Evolutionary conservation across 1,139 yeast species (phyloP).

Genomic region (Magnusiomyces suaveolens): DNA sequence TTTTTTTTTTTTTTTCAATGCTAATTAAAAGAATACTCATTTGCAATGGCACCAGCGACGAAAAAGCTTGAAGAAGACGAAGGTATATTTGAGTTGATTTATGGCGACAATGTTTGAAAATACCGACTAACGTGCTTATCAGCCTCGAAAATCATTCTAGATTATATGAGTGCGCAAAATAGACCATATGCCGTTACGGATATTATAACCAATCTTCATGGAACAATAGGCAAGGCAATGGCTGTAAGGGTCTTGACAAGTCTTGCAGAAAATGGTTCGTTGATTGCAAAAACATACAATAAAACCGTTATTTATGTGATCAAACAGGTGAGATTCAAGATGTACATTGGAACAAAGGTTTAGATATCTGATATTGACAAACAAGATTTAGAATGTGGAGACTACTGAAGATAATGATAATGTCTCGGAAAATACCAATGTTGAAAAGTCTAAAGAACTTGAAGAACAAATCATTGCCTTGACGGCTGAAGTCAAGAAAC

Average conservation of each 20-base stretch:
- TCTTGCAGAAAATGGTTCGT: conserved; percentile 24
- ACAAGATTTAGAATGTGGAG: conserved; percentile 5
- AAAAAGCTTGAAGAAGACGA: conserved; percentile 14
- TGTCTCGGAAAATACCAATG: conserved; percentile 16
- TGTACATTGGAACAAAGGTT: no score
- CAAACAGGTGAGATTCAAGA: conserved; percentile 25
- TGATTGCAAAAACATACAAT: conserved; percentile 31
- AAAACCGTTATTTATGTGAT: conserved; percentile 32
- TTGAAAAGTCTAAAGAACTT: conserved; percentile 16
- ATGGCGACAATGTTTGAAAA: conserved; percentile 2
- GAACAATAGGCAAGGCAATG: conserved; percentile 26
- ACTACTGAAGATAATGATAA: conserved; percentile 3
- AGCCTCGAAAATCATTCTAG: conserved; percentile 19
- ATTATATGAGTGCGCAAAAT: conserved; percentile 33
- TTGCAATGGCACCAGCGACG: not conserved
- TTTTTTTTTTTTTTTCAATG: not conserved
- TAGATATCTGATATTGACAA: no score
- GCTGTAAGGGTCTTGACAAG: conserved; percentile 27
- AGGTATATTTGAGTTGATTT: conserved; percentile 2
- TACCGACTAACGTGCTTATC: conserved; percentile 10
- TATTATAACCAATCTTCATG: conserved; percentile 33
- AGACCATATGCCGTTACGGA: conserved; percentile 36
- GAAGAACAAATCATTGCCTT: conserved; percentile 14
- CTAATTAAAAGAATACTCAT: not conserved
- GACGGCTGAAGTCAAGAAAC: conserved; percentile 11